A percentile compares a stretch with the other conserved stretches of the same genome.
These are phyloP conservation scores for Aureobasidium uvarum DNA, from an alignment of 2,329 filamentous ascomycete genomes.

Conservation along the genomic window DNA sequence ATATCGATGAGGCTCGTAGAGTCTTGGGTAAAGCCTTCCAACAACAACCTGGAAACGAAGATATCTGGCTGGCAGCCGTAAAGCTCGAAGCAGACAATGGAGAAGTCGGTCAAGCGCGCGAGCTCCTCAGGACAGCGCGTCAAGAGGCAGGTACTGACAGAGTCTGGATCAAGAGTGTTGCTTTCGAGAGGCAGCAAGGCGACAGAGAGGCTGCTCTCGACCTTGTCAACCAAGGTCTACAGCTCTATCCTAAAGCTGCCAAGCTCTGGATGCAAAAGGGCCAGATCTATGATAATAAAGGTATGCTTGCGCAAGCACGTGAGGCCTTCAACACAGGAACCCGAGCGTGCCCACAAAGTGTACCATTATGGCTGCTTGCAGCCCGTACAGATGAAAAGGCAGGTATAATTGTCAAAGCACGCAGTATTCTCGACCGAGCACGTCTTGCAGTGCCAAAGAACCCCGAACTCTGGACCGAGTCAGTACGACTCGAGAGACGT, in stretches of 20 bases:
- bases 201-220: constrained; percentile 79
- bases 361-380: constrained; percentile 86
- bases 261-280: constrained; percentile 99
- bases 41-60: constrained; percentile 93
- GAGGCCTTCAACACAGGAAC: constrained; percentile 89
- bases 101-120: constrained; percentile 75
- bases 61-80: constrained; percentile 95
- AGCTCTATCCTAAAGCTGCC: constrained; percentile 77
- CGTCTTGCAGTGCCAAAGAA: constrained; percentile 83
- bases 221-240: constrained; percentile 80
- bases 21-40: constrained; percentile 89
- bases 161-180: constrained; percentile 95
- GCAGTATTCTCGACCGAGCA: constrained; percentile 88
- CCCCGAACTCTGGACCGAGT: constrained; percentile 84
- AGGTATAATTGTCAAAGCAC: constrained; percentile 83
- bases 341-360: constrained; percentile 77
- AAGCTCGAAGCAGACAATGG: constrained; percentile 92
- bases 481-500: constrained; percentile 87
- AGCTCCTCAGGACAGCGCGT: constrained; percentile 77
- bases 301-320: constrained; percentile 76
- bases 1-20: constrained; percentile 79
- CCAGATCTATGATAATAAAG: constrained; percentile 87
- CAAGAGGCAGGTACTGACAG: constrained; percentile 90
- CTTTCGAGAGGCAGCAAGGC: constrained; percentile 83
- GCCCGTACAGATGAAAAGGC: constrained; percentile 81